These are phyloP conservation scores for Neurospora cerealis DNA, from an alignment of 495 filamentous ascomycete genomes.

Conservation along the genomic window DNA sequence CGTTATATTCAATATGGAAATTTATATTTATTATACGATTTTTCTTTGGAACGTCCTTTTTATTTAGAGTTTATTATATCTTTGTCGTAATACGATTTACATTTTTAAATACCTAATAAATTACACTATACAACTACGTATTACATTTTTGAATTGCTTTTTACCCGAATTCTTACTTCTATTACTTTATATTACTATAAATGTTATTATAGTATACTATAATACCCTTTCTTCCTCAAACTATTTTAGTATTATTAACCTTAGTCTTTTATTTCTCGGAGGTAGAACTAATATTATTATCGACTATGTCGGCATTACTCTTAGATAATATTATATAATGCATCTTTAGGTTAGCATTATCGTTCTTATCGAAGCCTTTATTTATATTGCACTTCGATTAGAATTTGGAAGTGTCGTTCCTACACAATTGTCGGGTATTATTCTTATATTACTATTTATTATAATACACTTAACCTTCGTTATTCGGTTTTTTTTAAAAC, in stretches of 20 bases:
- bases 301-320: not conserved
- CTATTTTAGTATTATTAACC: not conserved
- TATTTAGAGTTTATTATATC: not conserved
- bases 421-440: not conserved
- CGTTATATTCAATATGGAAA: not conserved
- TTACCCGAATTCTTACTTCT: not conserved
- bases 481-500: not conserved
- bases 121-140: not conserved
- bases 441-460: not conserved
- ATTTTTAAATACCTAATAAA: not conserved
- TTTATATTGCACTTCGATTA: not conserved
- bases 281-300: not conserved
- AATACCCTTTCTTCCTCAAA: not conserved
- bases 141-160: not conserved
- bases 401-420: not conserved
- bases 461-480: not conserved
- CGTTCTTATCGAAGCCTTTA: not conserved
- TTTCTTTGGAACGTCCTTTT: not conserved
- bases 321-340: not conserved
- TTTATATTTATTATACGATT: not conserved
- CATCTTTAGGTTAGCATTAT: not conserved
- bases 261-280: not conserved
- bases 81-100: not conserved
- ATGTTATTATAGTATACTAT: not conserved
- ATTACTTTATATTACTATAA: not conserved